Conservation (phyloP, 257 asterid genomes). For the Penstemon newberryi region DNA sequence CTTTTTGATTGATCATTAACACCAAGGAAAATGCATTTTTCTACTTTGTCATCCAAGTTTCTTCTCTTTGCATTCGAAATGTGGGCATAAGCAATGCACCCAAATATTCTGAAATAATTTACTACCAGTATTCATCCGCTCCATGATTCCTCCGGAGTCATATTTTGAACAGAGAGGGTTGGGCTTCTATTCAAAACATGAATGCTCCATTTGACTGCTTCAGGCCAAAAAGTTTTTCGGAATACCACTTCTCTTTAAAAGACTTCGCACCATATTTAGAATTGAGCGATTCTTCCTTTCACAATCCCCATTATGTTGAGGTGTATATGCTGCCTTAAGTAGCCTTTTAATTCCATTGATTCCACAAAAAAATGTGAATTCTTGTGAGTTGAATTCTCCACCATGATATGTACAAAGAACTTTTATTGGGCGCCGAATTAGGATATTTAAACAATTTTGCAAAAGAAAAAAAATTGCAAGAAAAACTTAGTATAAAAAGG, state of each 20-base stretch:
- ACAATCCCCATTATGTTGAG: not conserved
- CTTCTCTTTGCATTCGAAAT: not conserved
- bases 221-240: no score
- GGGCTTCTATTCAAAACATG: not conserved
- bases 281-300: not conserved
- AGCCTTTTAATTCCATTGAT: not conserved
- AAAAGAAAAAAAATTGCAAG: no score
- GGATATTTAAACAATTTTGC: no score
- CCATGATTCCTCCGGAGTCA: not conserved
- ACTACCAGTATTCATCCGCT: not conserved
- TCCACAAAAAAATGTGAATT: not conserved
- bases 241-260: no score
- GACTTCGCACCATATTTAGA: not conserved
- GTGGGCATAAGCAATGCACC: not conserved
- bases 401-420: no score
- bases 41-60: not conserved
- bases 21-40: constrained; percentile 1
- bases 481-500: no score
- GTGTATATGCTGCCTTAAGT: not conserved
- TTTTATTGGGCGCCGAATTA: not conserved
- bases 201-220: not conserved
- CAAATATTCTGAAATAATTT: not conserved
- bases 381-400: no score
- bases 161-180: not conserved
- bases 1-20: not conserved